phyloP scores from a whole-genome alignment of 306 rosid genomes.

The Bauhinia variegata region DNA sequence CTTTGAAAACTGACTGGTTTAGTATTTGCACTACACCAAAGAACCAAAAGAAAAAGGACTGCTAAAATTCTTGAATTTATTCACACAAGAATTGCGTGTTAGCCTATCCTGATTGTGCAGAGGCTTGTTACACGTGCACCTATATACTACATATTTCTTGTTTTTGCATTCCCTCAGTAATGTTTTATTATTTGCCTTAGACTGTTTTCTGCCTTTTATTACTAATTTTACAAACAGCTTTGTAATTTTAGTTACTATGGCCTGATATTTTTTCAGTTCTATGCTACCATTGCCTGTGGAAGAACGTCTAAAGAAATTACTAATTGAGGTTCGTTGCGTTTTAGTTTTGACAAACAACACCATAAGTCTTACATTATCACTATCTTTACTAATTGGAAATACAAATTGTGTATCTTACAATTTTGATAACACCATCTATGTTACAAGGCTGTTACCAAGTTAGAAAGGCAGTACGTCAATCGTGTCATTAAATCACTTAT shows the following conservation, averaged over 20 bases:
- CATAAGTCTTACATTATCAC: no score
- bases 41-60: not conserved
- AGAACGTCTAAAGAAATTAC: conserved; percentile 73
- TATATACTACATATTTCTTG: not conserved
- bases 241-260: conserved; percentile 18
- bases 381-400: no score
- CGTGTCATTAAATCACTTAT: no score
- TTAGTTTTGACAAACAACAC: no score
- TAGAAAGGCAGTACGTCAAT: no score
- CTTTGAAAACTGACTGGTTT: not conserved
- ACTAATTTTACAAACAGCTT: not conserved
- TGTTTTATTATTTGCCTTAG: conserved; percentile 11
- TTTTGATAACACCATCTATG: no score
- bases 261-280: conserved; percentile 53
- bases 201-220: conserved; percentile 20
- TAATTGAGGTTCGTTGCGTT: conserved; percentile 70
- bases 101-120: not conserved
- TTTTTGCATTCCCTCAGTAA: not conserved
- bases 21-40: not conserved
- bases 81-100: not conserved
- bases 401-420: no score
- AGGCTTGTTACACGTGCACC: not conserved
- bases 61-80: not conserved
- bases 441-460: no score
- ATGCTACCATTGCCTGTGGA: conserved; percentile 72